phyloP scores from a whole-genome alignment of 2,329 filamentous ascomycete species.

The Seiridium cupressi region DNA sequence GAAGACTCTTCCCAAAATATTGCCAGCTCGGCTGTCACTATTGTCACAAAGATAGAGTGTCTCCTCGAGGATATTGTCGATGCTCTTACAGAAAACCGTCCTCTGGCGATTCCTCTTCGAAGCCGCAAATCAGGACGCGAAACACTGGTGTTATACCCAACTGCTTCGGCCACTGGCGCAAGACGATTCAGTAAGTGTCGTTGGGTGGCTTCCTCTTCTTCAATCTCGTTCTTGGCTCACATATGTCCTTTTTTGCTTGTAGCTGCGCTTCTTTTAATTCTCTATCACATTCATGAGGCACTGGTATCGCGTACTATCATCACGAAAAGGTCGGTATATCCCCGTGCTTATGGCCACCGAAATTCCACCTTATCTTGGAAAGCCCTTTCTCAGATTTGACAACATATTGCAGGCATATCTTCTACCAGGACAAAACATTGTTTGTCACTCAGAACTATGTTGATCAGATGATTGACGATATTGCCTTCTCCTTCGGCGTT shows the following conservation, averaged over 20 bases:
- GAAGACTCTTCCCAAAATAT: not conserved
- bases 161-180: conserved; percentile 11
- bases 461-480: conserved; percentile 70
- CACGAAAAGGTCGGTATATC: conserved; percentile 56
- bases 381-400: too few species aligned
- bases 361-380: too few species aligned
- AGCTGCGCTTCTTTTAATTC: conserved; percentile 58
- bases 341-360: not conserved
- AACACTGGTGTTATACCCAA: conserved; percentile 20
- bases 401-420: conserved; percentile 63
- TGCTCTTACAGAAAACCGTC: conserved; percentile 34
- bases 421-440: conserved; percentile 71
- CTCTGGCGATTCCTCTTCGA: conserved; percentile 47
- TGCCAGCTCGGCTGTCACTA: conserved; percentile 18
- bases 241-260: not conserved
- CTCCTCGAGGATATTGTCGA: conserved; percentile 52
- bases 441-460: conserved; percentile 69
- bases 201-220: conserved; percentile 1
- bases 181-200: conserved; percentile 28
- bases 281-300: conserved; percentile 59
- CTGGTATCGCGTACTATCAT: conserved; percentile 52
- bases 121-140: conserved; percentile 28
- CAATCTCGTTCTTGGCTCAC: not conserved
- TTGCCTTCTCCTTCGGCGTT: conserved; percentile 68
- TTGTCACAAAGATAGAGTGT: conserved; percentile 53